Evolutionary conservation across 352 stramenopile genomes (phyloP), one percentile per base, ranked within the genome.

Genomic region (Globisporangium paroecandrum): DNA sequence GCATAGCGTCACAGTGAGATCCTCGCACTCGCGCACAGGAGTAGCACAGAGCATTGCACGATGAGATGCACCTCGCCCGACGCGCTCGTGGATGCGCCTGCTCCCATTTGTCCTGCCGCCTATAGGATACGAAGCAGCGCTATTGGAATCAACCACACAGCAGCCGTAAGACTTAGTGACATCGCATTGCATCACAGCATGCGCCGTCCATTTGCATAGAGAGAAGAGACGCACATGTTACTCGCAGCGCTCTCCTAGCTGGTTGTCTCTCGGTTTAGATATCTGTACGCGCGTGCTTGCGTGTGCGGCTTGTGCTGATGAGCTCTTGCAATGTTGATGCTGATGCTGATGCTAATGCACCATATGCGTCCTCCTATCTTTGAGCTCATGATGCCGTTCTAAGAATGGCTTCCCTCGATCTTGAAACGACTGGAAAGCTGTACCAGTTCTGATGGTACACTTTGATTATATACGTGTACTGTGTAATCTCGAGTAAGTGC

Each of bases 31-130:
- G 64, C 27, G 61, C 2, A 36, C n/a, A 32, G 58, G 34, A 65
- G 62, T 29, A 12, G 12, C 55, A 6, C 18, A 7, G 32, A 32
- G 22, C 2, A 64, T 5, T 10, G 4, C 5, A 24, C 22, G 9
- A 3, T 10, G 4, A 36, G 25, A 54, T 56, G 15, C 22, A 82
- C 76, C 73, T 82, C 73, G 53, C 73, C 73, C 0, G 64, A 64
- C 57, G 65, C 64, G 49, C 72, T 76, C 3, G 71, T 75, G 1
- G 76, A 83, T 20, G 76, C 76, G 4, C 74, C 74, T 32, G 76
- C 76, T 20, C 76, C 76, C 76, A 81, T 83, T 13, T 78, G 41
- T 41, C 22, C 34, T 38, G 56, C 12, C 43, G 25, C n/a, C 27
- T 51, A 56, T 20, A 32, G 41, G 41, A 49, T 22, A 20, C 5